Evolutionary conservation across 768 basidiomycete species (phyloP).

Genomic region (Mycena floridula): DNA sequence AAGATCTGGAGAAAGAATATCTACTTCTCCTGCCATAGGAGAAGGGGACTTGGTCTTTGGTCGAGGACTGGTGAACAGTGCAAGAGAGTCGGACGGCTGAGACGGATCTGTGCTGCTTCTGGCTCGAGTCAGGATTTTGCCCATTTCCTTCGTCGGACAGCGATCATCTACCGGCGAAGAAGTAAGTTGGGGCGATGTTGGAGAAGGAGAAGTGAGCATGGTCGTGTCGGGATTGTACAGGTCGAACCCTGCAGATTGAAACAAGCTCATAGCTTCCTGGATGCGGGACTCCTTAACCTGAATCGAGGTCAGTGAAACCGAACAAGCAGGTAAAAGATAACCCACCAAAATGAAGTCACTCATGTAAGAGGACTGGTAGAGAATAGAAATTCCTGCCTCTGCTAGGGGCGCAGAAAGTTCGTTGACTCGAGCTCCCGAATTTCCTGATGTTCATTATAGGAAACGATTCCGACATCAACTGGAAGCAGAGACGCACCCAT

Average conservation of each 20-base stretch:
- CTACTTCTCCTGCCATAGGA: conserved; percentile 53
- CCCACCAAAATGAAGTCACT: conserved; percentile 78
- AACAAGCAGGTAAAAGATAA: conserved; percentile 5
- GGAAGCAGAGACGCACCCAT: conserved; percentile 39
- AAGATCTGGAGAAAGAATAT: conserved; percentile 61
- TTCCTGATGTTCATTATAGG: conserved; percentile 32
- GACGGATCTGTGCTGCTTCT: conserved; percentile 32
- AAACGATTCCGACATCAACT: neutral
- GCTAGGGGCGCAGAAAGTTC: conserved; percentile 75
- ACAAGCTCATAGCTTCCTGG: conserved; percentile 54
- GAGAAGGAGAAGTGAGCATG: conserved; percentile 24
- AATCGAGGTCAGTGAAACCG: conserved; percentile 1
- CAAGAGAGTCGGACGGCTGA: conserved; percentile 7
- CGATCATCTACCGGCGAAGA: conserved; percentile 8
- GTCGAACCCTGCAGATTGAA: conserved; percentile 59
- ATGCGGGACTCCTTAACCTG: conserved; percentile 67
- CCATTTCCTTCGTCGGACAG: conserved; percentile 10
- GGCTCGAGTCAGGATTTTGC: conserved; percentile 45
- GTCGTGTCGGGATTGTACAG: conserved; percentile 47
- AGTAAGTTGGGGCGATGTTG: conserved; percentile 19
- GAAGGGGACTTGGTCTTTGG: conserved; percentile 38
- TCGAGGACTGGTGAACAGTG: conserved; percentile 2
- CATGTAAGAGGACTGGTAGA: conserved; percentile 80
- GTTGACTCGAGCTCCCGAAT: conserved; percentile 65
- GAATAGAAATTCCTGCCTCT: conserved; percentile 71